Conservation (phyloP, 495 filamentous ascomycete genomes). For the Tuber magnatum region DNA sequence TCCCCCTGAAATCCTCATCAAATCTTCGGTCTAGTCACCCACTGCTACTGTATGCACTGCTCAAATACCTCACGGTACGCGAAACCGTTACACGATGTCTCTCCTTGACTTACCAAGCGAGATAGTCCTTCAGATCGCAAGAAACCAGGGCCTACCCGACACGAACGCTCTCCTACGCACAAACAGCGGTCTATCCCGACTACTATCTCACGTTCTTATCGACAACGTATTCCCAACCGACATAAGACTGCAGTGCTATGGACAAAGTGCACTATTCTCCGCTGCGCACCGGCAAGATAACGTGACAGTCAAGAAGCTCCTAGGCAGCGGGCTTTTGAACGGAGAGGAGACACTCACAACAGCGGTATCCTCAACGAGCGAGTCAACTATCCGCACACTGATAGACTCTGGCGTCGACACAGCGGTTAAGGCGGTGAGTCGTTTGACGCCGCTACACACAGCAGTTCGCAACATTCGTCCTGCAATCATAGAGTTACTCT, state of each 20-base stretch:
- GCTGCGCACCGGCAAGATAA: not conserved
- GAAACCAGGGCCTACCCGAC: not conserved
- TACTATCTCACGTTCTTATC: not conserved
- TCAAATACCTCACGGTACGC: not conserved
- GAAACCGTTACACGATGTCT: not conserved
- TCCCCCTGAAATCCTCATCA: not conserved
- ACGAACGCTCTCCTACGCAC: slow-evolving; percentile 1
- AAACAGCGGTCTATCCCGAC: not conserved
- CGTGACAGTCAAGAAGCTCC: not conserved
- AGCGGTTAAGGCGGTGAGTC: not conserved
- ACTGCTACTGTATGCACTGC: not conserved
- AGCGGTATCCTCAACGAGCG: not conserved
- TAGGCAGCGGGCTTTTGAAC: not conserved
- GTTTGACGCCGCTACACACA: not conserved
- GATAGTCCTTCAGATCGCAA: not conserved
- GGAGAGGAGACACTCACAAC: not conserved
- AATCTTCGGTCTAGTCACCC: not conserved
- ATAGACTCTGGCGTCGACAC: not conserved
- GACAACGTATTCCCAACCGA: not conserved
- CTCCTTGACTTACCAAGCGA: not conserved
- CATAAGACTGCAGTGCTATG: not conserved
- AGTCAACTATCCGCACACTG: not conserved
- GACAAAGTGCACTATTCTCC: not conserved
- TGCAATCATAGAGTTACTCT: not conserved
- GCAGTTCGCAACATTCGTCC: not conserved